Percentiles rank a stretch among this genome's conserved stretches.
Conservation (phyloP, 208 protist genomes). For the Crithidia expoeki region DNA sequence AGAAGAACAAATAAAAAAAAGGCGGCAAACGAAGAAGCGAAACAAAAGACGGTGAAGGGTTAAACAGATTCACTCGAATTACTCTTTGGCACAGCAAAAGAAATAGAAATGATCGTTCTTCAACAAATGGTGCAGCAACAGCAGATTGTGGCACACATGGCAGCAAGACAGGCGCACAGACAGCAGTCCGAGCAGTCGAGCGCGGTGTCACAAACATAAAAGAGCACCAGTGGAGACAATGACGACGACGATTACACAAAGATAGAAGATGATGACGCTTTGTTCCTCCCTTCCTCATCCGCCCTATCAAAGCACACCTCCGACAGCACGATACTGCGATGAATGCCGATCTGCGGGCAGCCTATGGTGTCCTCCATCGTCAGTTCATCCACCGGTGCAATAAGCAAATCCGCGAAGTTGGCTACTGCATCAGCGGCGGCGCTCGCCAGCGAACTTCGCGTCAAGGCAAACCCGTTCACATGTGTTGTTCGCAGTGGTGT, state of each 20-base stretch:
- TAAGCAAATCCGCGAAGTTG: background rate
- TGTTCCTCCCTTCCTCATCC: background rate
- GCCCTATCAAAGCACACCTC: background rate
- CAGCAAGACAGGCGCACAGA: constrained; percentile 5
- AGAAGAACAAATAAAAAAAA: background rate
- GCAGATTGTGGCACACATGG: constrained; percentile 11
- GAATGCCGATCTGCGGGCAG: constrained; percentile 1
- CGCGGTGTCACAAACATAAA: constrained; percentile 14
- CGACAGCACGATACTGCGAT: background rate
- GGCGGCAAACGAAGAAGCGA: background rate
- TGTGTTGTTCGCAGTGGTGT: background rate
- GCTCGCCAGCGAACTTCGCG: background rate
- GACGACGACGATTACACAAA: background rate
- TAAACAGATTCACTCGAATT: background rate
- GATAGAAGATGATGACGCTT: background rate
- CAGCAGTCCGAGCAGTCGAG: constrained; percentile 16
- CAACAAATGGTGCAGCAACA: too few relatives aligned
- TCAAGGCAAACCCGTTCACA: constrained; percentile 12
- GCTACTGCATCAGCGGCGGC: background rate
- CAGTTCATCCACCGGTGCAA: constrained; percentile 4
- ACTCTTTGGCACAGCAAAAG: background rate
- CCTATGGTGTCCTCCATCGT: background rate
- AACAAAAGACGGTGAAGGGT: background rate
- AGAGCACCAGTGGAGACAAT: constrained; percentile 3
- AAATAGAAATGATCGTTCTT: too few relatives aligned